Percentiles rank a stretch among this genome's conserved stretches.
phyloP scores from a whole-genome alignment of 176 grass and related monocot genomes.

The Cenchrus purpureus region DNA sequence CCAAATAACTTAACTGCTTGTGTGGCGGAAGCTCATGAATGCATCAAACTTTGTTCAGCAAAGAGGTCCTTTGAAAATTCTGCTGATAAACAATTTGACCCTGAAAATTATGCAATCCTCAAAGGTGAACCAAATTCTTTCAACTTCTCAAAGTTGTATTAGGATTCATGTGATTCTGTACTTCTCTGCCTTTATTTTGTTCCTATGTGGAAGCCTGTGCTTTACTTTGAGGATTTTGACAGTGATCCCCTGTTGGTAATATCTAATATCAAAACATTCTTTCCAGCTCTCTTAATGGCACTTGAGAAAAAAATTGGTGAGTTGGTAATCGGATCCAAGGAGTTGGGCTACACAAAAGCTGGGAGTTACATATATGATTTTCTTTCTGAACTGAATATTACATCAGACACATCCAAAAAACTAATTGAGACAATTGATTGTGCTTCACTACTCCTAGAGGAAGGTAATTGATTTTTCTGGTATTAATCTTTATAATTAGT shows the following conservation, averaged over 20 bases:
- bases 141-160: not conserved
- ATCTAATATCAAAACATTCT: slow-evolving; percentile 20
- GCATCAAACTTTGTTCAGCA: slow-evolving; percentile 72
- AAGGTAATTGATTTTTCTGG: slow-evolving; percentile 60
- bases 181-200: not conserved
- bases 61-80: slow-evolving; percentile 73
- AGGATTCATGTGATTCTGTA: not conserved
- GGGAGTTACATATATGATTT: slow-evolving; percentile 93
- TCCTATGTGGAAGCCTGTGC: slow-evolving; percentile 24
- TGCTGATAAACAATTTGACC: slow-evolving; percentile 88
- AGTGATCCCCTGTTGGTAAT: slow-evolving; percentile 29
- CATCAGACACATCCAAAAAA: slow-evolving; percentile 83
- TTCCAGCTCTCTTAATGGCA: slow-evolving; percentile 85
- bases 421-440: slow-evolving; percentile 89
- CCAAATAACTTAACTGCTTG: slow-evolving; percentile 73
- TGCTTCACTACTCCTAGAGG: slow-evolving; percentile 87
- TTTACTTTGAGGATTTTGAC: slow-evolving; percentile 36
- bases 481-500: slow-evolving; percentile 21
- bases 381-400: slow-evolving; percentile 94
- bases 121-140: slow-evolving; percentile 56
- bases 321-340: slow-evolving; percentile 82
- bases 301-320: slow-evolving; percentile 86
- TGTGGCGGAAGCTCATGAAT: slow-evolving; percentile 88
- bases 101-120: slow-evolving; percentile 98
- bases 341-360: slow-evolving; percentile 74